phyloP scores from a whole-genome alignment of 1,284 basidiomycete species.

The Irpex rosettiformis region DNA sequence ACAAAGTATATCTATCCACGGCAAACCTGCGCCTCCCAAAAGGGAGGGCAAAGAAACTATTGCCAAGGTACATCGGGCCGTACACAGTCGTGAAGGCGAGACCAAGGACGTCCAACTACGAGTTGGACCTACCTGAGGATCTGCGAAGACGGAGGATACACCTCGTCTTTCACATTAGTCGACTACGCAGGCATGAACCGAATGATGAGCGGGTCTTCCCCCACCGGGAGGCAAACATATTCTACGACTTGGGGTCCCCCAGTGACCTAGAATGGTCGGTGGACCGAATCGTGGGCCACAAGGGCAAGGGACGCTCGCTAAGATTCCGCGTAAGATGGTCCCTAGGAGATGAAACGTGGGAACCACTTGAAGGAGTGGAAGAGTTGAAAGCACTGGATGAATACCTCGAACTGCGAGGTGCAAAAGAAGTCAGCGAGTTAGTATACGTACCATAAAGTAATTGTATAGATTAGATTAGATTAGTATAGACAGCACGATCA shows the following conservation, averaged over 20 bases:
- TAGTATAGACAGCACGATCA: too few species aligned
- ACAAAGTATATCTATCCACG: neutral
- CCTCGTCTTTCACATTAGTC: slow-evolving; percentile 26
- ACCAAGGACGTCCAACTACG: slow-evolving; percentile 21
- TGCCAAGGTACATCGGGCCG: slow-evolving; percentile 32
- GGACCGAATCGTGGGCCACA: slow-evolving; percentile 27
- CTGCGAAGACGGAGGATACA: slow-evolving; percentile 23
- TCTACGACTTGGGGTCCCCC: slow-evolving; percentile 27
- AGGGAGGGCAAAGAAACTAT: slow-evolving; percentile 27
- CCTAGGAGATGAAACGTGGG: slow-evolving; percentile 31
- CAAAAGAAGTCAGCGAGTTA: neutral
- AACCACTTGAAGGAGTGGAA: slow-evolving; percentile 18
- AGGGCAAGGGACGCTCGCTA: slow-evolving; percentile 19
- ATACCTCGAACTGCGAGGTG: slow-evolving; percentile 21
- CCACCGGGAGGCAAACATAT: slow-evolving; percentile 14
- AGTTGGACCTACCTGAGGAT: slow-evolving; percentile 26
- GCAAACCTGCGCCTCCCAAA: slow-evolving; percentile 27
- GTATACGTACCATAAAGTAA: too few species aligned
- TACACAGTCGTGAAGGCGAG: slow-evolving; percentile 19
- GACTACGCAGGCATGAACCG: slow-evolving; percentile 21
- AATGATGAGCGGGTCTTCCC: slow-evolving; percentile 27
- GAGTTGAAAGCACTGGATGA: slow-evolving; percentile 24
- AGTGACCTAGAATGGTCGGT: slow-evolving; percentile 21
- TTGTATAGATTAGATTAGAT: too few species aligned
- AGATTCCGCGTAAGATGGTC: slow-evolving; percentile 32